These are phyloP conservation scores for Tremella mesenterica DNA, from an alignment of 768 basidiomycete genomes.

Conservation along the genomic window DNA sequence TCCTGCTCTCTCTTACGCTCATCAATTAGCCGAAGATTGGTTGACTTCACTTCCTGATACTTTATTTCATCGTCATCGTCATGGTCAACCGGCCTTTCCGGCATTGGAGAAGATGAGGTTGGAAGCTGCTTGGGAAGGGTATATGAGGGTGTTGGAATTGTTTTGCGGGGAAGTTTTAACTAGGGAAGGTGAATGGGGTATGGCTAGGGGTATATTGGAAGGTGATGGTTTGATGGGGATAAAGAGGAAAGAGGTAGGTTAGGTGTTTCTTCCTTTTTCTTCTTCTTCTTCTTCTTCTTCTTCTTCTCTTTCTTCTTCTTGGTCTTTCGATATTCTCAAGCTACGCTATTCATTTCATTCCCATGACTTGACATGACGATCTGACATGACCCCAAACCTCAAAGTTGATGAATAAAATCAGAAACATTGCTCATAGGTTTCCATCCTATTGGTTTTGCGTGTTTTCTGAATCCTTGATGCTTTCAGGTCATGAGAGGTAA, in stretches of 20 bases:
- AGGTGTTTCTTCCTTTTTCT: slow-evolving; percentile 1
- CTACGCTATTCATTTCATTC: too few species aligned
- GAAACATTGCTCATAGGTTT: too few species aligned
- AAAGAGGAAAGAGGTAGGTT: slow-evolving; percentile 36
- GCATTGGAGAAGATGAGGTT: slow-evolving; percentile 7
- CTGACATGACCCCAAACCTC: background rate
- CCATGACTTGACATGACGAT: background rate
- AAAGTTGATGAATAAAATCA: background rate
- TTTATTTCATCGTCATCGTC: slow-evolving; percentile 10
- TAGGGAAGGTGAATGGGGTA: slow-evolving; percentile 36
- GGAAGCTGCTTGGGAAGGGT: slow-evolving; percentile 30
- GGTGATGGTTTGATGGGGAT: slow-evolving; percentile 29
- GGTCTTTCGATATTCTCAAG: too few species aligned
- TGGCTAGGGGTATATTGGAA: slow-evolving; percentile 36
- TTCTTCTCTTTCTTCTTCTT: background rate
- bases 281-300: background rate
- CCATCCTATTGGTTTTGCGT: too few species aligned
- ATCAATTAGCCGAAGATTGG: slow-evolving; percentile 28
- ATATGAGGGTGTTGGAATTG: slow-evolving; percentile 34
- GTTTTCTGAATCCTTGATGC: too few species aligned
- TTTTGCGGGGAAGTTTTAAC: slow-evolving; percentile 34
- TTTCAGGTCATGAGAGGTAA: too few species aligned
- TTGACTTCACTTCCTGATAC: slow-evolving; percentile 21
- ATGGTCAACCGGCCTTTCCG: background rate
- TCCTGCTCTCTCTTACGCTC: slow-evolving; percentile 16